A percentile compares a stretch with the other conserved stretches of the same genome.
Conservation (phyloP, 805 yeast genomes). For the Myxozyma lipomycoides region DNA sequence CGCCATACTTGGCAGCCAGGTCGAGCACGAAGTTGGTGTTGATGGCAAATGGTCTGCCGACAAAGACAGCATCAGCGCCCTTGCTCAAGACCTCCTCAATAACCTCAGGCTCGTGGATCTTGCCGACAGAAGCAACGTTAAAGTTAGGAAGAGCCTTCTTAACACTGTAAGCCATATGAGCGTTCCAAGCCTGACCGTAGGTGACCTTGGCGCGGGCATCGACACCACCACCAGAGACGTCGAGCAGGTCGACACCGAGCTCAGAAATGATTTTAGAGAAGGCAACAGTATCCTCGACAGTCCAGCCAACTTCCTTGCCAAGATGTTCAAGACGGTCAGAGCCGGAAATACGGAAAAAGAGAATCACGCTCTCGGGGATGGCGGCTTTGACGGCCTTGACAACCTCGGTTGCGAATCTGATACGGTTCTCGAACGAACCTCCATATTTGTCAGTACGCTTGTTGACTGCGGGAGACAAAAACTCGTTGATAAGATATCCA, state of each 20-base stretch:
- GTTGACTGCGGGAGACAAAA: slow-evolving; percentile 47
- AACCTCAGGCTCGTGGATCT: slow-evolving; percentile 37
- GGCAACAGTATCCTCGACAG: slow-evolving; percentile 43
- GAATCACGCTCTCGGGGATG: slow-evolving; percentile 44
- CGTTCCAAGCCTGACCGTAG: slow-evolving; percentile 41
- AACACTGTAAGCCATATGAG: slow-evolving; percentile 42
- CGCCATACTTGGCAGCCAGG: slow-evolving; percentile 50
- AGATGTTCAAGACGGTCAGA: slow-evolving; percentile 38
- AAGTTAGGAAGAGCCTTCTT: slow-evolving; percentile 46
- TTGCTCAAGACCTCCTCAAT: slow-evolving; percentile 44
- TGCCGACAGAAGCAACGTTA: slow-evolving; percentile 49
- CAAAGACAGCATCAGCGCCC: slow-evolving; percentile 46
- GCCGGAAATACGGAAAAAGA: slow-evolving; percentile 49
- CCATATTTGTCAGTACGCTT: slow-evolving; percentile 61
- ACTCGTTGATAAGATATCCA: slow-evolving; percentile 53
- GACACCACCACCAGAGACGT: slow-evolving; percentile 55
- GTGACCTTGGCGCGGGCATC: slow-evolving; percentile 33
- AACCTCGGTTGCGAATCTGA: slow-evolving; percentile 47
- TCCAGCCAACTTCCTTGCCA: slow-evolving; percentile 38
- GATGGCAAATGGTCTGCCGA: slow-evolving; percentile 46
- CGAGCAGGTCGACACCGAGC: slow-evolving; percentile 49
- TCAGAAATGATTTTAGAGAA: slow-evolving; percentile 26
- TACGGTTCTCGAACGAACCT: slow-evolving; percentile 57
- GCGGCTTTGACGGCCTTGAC: slow-evolving; percentile 44
- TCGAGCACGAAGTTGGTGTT: slow-evolving; percentile 50